These are phyloP conservation scores for Litsea cubeba DNA, from an alignment of 164 flowering plant genomes.

Conservation along the genomic window DNA sequence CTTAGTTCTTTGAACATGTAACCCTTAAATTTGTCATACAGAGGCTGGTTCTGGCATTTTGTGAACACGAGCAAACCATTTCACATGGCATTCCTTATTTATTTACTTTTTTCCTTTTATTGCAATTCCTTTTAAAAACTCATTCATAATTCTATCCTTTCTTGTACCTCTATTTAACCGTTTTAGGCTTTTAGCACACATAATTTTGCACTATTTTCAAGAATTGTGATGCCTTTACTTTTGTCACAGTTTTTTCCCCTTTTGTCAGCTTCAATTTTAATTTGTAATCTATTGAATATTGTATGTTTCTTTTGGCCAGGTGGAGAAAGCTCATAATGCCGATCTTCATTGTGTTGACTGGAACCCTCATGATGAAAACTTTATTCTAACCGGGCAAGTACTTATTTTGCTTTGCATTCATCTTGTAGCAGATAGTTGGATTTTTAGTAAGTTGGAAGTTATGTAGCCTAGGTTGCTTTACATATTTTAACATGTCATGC, in stretches of 20 bases:
- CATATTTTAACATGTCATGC: not conserved
- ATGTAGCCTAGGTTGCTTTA: not conserved
- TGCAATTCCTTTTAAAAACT: too few relatives aligned
- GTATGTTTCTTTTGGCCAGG: conserved; percentile 33
- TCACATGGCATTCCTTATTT: too few relatives aligned
- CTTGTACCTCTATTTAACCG: too few relatives aligned
- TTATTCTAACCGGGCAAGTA: conserved; percentile 82
- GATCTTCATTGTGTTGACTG: conserved; percentile 98
- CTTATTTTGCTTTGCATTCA: not conserved
- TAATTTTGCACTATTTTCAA: not conserved
- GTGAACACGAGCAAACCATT: too few relatives aligned
- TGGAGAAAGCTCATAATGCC: conserved; percentile 91
- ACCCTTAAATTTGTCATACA: too few relatives aligned
- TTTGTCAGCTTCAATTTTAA: not conserved
- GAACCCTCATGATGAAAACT: conserved; percentile 84
- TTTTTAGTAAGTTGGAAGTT: not conserved
- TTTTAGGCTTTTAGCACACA: too few relatives aligned
- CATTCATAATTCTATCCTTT: too few relatives aligned
- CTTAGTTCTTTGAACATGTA: too few relatives aligned
- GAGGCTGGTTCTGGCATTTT: too few relatives aligned
- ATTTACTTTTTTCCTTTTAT: too few relatives aligned
- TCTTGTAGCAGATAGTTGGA: not conserved
- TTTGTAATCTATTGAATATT: not conserved
- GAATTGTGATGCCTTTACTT: too few relatives aligned
- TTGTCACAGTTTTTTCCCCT: too few relatives aligned